phyloP scores from a whole-genome alignment of 495 filamentous ascomycete genomes.

The Aspergillus kassunensis region DNA sequence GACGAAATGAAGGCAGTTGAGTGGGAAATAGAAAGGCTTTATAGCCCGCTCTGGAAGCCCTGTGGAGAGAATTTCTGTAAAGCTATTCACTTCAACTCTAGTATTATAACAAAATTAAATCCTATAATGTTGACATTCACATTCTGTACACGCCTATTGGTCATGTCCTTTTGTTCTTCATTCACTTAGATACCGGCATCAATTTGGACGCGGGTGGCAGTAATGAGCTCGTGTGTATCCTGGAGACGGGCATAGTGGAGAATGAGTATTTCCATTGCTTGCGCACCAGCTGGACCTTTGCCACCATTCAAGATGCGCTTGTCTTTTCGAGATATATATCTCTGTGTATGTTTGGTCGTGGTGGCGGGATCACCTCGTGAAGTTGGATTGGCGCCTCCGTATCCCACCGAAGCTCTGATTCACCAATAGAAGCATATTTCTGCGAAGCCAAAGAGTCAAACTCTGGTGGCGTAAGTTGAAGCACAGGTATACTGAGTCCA shows the following conservation, averaged over 20 bases:
- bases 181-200: slow-evolving; percentile 36
- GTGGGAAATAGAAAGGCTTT: too few relatives aligned
- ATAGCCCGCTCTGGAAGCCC: too few relatives aligned
- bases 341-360: neutral
- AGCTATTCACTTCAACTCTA: too few relatives aligned
- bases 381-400: neutral
- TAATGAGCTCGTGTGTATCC: slow-evolving; percentile 18
- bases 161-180: too few relatives aligned
- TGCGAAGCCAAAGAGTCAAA: slow-evolving; percentile 9
- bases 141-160: too few relatives aligned
- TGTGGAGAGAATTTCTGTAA: too few relatives aligned
- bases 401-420: neutral
- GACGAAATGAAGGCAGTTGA: too few relatives aligned
- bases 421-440: neutral
- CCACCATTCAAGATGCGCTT: slow-evolving; percentile 20
- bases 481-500: slow-evolving; percentile 22
- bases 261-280: slow-evolving; percentile 26
- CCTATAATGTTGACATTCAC: too few relatives aligned
- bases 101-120: too few relatives aligned
- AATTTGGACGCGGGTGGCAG: slow-evolving; percentile 27
- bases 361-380: neutral
- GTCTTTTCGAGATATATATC: slow-evolving; percentile 13
- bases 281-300: slow-evolving; percentile 20
- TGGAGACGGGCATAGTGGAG: slow-evolving; percentile 19
- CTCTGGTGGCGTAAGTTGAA: slow-evolving; percentile 10